These are phyloP conservation scores for Tolypocladium sp. DNA, from an alignment of 2,329 filamentous ascomycete genomes.

Conservation along the genomic window DNA sequence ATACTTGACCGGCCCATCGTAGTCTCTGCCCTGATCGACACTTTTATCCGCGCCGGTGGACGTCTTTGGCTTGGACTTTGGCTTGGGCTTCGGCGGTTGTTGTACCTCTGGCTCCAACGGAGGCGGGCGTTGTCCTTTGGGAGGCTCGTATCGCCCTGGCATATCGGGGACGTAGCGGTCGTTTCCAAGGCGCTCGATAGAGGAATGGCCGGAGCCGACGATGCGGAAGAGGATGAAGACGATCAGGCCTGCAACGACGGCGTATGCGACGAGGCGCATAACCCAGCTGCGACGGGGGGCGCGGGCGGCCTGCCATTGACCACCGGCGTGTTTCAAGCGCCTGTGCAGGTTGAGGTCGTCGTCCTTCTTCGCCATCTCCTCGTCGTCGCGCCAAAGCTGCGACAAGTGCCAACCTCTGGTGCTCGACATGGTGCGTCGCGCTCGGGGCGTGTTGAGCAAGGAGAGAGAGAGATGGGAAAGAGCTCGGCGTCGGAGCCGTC, in stretches of 20 bases:
- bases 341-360: constrained; percentile 36
- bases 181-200: not conserved
- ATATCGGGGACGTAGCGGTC: not conserved
- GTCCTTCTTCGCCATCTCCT: constrained; percentile 51
- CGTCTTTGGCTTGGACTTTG: constrained; percentile 5
- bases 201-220: constrained; percentile 13
- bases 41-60: constrained; percentile 6
- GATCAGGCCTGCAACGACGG: constrained; percentile 39
- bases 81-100: not conserved
- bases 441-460: not conserved
- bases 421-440: constrained; percentile 1
- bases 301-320: constrained; percentile 32
- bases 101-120: not conserved
- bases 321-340: constrained; percentile 7
- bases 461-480: not conserved
- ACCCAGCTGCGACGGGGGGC: constrained; percentile 41
- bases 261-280: constrained; percentile 39
- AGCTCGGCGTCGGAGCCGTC: not conserved
- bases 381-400: constrained; percentile 37
- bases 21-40: constrained; percentile 28
- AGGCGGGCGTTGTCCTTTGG: not conserved
- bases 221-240: constrained; percentile 35
- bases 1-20: constrained; percentile 63
- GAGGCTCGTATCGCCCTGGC: not conserved
- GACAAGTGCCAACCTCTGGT: constrained; percentile 1